A percentile compares a stretch with the other conserved stretches of the same genome.
Evolutionary conservation across 202 grass and related monocot genomes (phyloP).

Genomic region (Brachypodium distachyon): DNA sequence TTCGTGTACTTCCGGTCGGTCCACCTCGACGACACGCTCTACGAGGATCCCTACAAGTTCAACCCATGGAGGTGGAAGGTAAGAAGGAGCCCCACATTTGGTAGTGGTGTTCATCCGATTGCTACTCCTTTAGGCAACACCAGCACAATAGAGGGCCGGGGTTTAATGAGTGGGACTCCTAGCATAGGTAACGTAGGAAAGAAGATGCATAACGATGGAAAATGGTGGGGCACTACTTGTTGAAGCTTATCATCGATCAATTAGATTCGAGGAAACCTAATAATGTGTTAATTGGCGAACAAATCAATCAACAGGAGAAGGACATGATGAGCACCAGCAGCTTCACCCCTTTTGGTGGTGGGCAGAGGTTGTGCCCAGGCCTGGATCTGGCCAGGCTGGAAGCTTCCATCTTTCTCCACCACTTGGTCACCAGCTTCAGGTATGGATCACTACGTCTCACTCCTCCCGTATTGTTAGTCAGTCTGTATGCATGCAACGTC

Average conservation of each 20-base stretch:
- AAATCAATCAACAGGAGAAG: slow-evolving; percentile 60
- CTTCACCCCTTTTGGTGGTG: slow-evolving; percentile 96
- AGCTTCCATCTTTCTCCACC: slow-evolving; percentile 97
- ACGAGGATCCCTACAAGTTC: slow-evolving; percentile 74
- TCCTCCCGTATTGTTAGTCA: too few species aligned
- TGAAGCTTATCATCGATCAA: slow-evolving; percentile 8
- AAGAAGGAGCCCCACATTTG: slow-evolving; percentile 29
- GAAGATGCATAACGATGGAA: not conserved
- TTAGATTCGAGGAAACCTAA: slow-evolving; percentile 28
- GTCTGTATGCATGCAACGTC: not conserved
- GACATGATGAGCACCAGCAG: slow-evolving; percentile 59
- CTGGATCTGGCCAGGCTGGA: slow-evolving; percentile 97
- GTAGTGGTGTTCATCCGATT: slow-evolving; percentile 38
- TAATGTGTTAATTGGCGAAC: slow-evolving; percentile 25
- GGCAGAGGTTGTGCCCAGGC: slow-evolving; percentile 95
- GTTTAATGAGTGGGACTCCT: slow-evolving; percentile 28
- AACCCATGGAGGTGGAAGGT: slow-evolving; percentile 99
- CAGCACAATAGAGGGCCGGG: slow-evolving; percentile 9
- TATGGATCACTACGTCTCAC: slow-evolving; percentile 26
- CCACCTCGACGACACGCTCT: slow-evolving; percentile 66
- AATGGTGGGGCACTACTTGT: not conserved
- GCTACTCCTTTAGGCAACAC: slow-evolving; percentile 39
- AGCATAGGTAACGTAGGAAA: not conserved
- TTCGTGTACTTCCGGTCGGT: slow-evolving; percentile 89
- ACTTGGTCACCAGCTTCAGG: slow-evolving; percentile 96